phyloP scores from a whole-genome alignment of 495 filamentous ascomycete species.

The Aspergillus avenaceus region DNA sequence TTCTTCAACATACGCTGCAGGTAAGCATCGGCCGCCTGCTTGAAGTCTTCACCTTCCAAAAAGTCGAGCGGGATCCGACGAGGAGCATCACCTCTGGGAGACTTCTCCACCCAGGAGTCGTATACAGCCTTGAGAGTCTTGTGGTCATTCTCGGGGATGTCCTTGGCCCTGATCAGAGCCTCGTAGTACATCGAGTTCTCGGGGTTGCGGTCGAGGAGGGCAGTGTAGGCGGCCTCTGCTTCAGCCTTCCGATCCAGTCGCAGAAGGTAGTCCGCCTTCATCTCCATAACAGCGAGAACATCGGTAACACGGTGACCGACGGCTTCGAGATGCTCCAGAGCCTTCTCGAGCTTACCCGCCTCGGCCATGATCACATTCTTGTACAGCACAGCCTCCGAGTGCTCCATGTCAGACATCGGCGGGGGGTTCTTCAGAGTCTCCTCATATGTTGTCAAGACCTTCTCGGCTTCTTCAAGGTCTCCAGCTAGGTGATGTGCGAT shows the following conservation, averaged over 20 bases:
- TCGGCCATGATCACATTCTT: slow-evolving; percentile 95
- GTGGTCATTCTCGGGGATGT: slow-evolving; percentile 56
- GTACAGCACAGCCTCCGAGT: slow-evolving; percentile 94
- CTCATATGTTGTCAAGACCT: slow-evolving; percentile 85
- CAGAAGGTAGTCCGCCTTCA: slow-evolving; percentile 78
- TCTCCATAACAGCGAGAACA: slow-evolving; percentile 83
- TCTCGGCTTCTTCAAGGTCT: slow-evolving; percentile 80
- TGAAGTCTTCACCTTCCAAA: slow-evolving; percentile 79
- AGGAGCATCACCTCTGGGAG: slow-evolving; percentile 79
- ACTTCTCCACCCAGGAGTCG: slow-evolving; percentile 74
- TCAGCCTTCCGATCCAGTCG: slow-evolving; percentile 74
- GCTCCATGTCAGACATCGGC: slow-evolving; percentile 76
- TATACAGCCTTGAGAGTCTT: slow-evolving; percentile 67
- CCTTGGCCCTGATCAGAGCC: slow-evolving; percentile 65
- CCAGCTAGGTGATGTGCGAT: slow-evolving; percentile 89
- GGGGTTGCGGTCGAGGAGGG: slow-evolving; percentile 77
- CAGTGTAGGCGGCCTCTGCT: slow-evolving; percentile 74
- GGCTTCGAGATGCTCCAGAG: slow-evolving; percentile 80
- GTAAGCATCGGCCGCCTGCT: slow-evolving; percentile 72
- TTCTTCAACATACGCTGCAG: slow-evolving; percentile 84
- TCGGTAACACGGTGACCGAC: slow-evolving; percentile 76
- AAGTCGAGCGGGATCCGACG: slow-evolving; percentile 87
- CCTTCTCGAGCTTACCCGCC: slow-evolving; percentile 68
- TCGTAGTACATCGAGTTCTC: slow-evolving; percentile 86
- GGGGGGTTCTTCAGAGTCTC: slow-evolving; percentile 79